These are phyloP conservation scores for Trichocomaceae sp. DNA, from an alignment of 2,329 filamentous ascomycete genomes.

Conservation along the genomic window DNA sequence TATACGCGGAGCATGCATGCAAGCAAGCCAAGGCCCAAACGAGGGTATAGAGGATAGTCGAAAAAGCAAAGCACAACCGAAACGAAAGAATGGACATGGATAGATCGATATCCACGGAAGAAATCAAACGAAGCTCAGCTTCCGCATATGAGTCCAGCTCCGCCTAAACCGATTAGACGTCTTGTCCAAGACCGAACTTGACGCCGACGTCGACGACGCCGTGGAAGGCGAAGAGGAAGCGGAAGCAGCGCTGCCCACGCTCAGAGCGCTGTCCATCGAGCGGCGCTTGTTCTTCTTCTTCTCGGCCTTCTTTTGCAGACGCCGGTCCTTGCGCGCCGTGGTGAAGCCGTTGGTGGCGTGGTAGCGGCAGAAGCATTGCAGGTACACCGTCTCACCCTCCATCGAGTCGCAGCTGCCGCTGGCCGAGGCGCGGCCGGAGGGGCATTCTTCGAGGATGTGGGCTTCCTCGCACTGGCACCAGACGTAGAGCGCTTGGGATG, in stretches of 20 bases:
- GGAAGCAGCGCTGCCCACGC: not conserved
- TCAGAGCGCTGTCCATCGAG: conserved; percentile 3
- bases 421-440: conserved; percentile 23
- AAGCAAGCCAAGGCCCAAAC: no score
- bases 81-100: not conserved
- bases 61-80: not conserved
- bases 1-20: not conserved
- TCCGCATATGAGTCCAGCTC: conserved; percentile 8
- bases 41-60: not conserved
- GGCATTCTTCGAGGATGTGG: conserved; percentile 26
- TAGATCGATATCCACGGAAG: not conserved
- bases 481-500: conserved; percentile 32
- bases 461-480: conserved; percentile 36
- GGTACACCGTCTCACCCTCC: conserved; percentile 30
- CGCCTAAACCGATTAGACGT: not conserved
- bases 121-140: conserved; percentile 7
- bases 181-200: not conserved
- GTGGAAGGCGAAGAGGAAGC: not conserved
- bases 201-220: not conserved
- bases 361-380: conserved; percentile 35
- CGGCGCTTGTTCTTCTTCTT: conserved; percentile 15
- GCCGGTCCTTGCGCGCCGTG: conserved; percentile 24
- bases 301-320: conserved; percentile 8
- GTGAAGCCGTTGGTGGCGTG: conserved; percentile 29
- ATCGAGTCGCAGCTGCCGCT: conserved; percentile 26